Conservation (phyloP, 2,329 filamentous ascomycete genomes). For the Aureobasidium sp. region DNA sequence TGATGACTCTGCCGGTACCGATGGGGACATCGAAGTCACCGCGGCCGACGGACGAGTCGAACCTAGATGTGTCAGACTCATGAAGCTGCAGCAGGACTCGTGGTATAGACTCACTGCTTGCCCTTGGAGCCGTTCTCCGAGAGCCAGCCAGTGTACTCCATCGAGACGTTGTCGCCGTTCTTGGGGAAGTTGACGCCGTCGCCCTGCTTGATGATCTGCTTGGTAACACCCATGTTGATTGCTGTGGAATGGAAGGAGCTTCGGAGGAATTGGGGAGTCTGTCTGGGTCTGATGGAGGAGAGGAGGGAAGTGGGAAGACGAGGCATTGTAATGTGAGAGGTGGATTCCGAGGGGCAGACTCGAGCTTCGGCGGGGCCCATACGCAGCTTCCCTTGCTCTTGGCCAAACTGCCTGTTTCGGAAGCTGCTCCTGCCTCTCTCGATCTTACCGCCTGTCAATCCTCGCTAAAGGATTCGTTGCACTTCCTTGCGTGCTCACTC, state of each 20-base stretch:
- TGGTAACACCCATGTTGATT: constrained; percentile 54
- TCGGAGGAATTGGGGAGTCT: constrained; percentile 11
- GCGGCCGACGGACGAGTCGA: constrained; percentile 77
- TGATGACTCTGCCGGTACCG: constrained; percentile 78
- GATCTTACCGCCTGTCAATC: neutral
- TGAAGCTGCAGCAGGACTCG: neutral
- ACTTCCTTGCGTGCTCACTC: neutral
- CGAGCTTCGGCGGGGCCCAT: constrained; percentile 2
- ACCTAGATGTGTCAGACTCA: constrained; percentile 47
- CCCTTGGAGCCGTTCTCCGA: constrained; percentile 66
- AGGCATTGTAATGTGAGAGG: constrained; percentile 9
- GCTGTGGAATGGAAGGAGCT: constrained; percentile 7
- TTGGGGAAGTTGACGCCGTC: constrained; percentile 53
- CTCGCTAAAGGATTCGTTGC: neutral
- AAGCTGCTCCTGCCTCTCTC: neutral
- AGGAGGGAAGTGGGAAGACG: constrained; percentile 12
- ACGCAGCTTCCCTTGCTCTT: neutral
- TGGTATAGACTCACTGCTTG: constrained; percentile 52
- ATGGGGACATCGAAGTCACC: constrained; percentile 72
- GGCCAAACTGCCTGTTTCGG: neutral
- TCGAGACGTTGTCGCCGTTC: constrained; percentile 66
- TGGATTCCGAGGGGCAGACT: constrained; percentile 7
- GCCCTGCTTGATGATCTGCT: constrained; percentile 57
- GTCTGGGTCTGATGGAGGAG: constrained; percentile 12
- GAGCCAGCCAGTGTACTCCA: constrained; percentile 88